Percentiles rank a stretch among this genome's conserved stretches.
Evolutionary conservation across 139 green algal genomes (phyloP).

Genomic region (Eudorina sp.): DNA sequence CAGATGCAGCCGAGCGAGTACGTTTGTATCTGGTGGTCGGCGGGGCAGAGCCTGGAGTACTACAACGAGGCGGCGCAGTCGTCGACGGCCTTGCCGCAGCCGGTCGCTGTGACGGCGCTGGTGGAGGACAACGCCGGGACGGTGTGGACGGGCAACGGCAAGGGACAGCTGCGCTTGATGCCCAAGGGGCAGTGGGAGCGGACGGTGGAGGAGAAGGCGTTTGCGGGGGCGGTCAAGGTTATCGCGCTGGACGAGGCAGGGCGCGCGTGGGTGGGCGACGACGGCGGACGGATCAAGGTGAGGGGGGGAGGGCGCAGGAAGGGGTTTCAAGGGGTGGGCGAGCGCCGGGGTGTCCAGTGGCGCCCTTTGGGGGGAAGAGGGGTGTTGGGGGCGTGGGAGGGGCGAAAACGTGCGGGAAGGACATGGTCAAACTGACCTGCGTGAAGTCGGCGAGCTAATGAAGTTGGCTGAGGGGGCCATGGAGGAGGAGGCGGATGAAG

Average conservation of each 20-base stretch:
- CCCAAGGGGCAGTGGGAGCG: constrained; percentile 49
- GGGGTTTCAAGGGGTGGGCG: background rate
- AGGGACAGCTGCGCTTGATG: constrained; percentile 58
- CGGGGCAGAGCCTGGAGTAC: constrained; percentile 54
- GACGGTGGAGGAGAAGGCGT: constrained; percentile 50
- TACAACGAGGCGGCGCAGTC: constrained; percentile 58
- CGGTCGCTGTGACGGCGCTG: constrained; percentile 46
- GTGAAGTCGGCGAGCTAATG: too few species aligned
- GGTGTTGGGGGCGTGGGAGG: too few species aligned
- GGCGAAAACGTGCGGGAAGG: too few species aligned
- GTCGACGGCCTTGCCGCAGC: constrained; percentile 55
- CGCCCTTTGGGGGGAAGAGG: too few species aligned
- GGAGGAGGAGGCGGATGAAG: too few species aligned
- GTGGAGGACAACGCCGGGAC: constrained; percentile 55
- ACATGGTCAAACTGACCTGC: too few species aligned
- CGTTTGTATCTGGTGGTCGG: constrained; percentile 58
- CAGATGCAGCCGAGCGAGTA: background rate
- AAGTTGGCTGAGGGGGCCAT: too few species aligned
- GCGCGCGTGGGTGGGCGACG: constrained; percentile 60
- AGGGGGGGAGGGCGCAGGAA: background rate
- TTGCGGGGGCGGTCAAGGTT: constrained; percentile 37
- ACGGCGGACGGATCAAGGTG: constrained; percentile 53
- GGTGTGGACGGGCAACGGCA: constrained; percentile 65
- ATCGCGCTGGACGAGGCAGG: constrained; percentile 57
- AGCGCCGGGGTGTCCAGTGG: too few species aligned